Percentiles rank a stretch among this genome's conserved stretches.
These are phyloP conservation scores for Arthroderma uncinatum DNA, from an alignment of 2,329 filamentous ascomycete species.

Conservation along the genomic window DNA sequence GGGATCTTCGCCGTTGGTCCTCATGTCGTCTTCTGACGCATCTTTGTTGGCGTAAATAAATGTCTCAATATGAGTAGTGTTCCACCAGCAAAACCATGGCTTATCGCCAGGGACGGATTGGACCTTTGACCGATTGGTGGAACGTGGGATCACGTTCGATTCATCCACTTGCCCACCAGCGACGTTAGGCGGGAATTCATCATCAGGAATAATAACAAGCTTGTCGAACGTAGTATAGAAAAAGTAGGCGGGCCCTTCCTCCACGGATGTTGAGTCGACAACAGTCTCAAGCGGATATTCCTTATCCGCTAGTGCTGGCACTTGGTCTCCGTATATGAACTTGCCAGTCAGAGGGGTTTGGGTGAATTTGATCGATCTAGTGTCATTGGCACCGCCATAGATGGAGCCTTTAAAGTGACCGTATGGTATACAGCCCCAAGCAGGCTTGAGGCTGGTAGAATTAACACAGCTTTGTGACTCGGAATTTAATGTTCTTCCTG, in stretches of 20 bases:
- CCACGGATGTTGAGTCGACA: slow-evolving; percentile 45
- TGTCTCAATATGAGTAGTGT: slow-evolving; percentile 53
- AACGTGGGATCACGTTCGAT: slow-evolving; percentile 17
- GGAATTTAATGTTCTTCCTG: slow-evolving; percentile 37
- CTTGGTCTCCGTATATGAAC: slow-evolving; percentile 52
- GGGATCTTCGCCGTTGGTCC: slow-evolving; percentile 5
- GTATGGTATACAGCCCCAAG: slow-evolving; percentile 43
- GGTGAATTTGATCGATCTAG: neutral
- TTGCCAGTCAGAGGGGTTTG: slow-evolving; percentile 20
- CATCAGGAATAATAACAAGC: slow-evolving; percentile 43
- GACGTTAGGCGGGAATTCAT: slow-evolving; percentile 21
- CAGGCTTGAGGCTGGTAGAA: slow-evolving; percentile 33
- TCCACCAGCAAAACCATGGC: slow-evolving; percentile 62
- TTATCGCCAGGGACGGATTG: slow-evolving; percentile 44
- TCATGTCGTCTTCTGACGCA: neutral
- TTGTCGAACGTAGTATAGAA: slow-evolving; percentile 55
- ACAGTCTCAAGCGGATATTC: slow-evolving; percentile 44
- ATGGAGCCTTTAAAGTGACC: slow-evolving; percentile 9
- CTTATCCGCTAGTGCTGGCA: slow-evolving; percentile 37
- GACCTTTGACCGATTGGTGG: slow-evolving; percentile 26
- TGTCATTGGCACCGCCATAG: neutral
- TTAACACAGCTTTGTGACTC: slow-evolving; percentile 41
- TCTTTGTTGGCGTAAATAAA: slow-evolving; percentile 50
- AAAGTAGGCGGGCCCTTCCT: slow-evolving; percentile 51
- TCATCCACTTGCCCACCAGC: slow-evolving; percentile 15